A percentile compares a stretch with the other conserved stretches of the same genome.
phyloP scores from a whole-genome alignment of 2,329 filamentous ascomycete genomes.

The Diaporthe citri region DNA sequence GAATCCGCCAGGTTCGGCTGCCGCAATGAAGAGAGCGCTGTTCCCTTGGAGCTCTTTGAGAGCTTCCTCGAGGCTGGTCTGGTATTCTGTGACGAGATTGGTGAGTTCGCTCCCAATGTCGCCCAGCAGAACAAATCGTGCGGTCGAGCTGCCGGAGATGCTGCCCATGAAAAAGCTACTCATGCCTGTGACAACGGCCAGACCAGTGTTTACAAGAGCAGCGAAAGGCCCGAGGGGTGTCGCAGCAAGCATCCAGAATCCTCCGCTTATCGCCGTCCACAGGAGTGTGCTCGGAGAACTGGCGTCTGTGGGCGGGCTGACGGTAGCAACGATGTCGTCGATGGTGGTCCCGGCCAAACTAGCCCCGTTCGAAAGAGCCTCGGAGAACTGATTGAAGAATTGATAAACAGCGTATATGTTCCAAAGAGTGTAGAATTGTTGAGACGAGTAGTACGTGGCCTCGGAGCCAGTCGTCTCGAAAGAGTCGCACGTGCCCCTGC shows the following conservation, averaged over 20 bases:
- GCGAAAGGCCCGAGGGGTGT: neutral
- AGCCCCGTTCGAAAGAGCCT: conserved; percentile 45
- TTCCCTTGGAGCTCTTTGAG: conserved; percentile 9
- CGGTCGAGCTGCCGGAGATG: conserved; percentile 42
- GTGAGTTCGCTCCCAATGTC: conserved; percentile 45
- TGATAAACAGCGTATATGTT: conserved; percentile 48
- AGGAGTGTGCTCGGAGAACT: conserved; percentile 33
- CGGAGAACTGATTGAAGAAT: conserved; percentile 48
- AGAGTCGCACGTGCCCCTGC: conserved; percentile 44
- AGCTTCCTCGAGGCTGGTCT: conserved; percentile 3
- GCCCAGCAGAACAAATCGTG: conserved; percentile 46
- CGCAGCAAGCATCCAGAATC: conserved; percentile 26
- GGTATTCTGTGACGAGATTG: conserved; percentile 38
- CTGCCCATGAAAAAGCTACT: conserved; percentile 43
- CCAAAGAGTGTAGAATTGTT: conserved; percentile 48
- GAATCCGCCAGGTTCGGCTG: conserved; percentile 13
- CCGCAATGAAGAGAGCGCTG: conserved; percentile 15
- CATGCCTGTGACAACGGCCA: conserved; percentile 35
- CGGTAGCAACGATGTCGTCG: conserved; percentile 45
- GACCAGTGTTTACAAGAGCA: neutral
- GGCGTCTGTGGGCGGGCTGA: conserved; percentile 42
- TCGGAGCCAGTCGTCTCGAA: conserved; percentile 38
- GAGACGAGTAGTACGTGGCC: conserved; percentile 42
- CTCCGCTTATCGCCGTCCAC: conserved; percentile 16
- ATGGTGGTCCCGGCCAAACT: conserved; percentile 45